These are phyloP conservation scores for Collariella sp. DNA, from an alignment of 495 filamentous ascomycete species.

Conservation along the genomic window DNA sequence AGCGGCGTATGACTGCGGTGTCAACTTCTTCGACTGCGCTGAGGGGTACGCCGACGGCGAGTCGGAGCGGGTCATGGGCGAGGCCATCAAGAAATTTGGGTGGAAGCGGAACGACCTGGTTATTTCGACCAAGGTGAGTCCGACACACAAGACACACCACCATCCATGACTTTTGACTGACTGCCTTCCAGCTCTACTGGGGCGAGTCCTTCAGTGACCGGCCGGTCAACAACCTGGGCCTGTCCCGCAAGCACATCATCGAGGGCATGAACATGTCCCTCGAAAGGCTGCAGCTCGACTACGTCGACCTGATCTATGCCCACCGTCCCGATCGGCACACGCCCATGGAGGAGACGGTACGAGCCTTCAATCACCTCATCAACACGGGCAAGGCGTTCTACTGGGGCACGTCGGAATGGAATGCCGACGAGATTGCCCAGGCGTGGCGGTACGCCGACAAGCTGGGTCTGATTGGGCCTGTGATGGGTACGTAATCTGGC, in stretches of 20 bases:
- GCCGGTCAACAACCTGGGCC: slow-evolving; percentile 42
- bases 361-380: slow-evolving; percentile 66
- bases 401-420: slow-evolving; percentile 57
- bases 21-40: slow-evolving; percentile 50
- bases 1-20: slow-evolving; percentile 58
- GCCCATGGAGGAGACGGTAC: slow-evolving; percentile 69
- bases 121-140: slow-evolving; percentile 54
- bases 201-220: slow-evolving; percentile 52
- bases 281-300: slow-evolving; percentile 53
- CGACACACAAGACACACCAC: too few species aligned
- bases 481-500: slow-evolving; percentile 29
- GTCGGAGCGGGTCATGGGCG: slow-evolving; percentile 51
- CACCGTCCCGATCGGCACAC: slow-evolving; percentile 66
- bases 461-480: slow-evolving; percentile 48
- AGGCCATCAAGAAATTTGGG: slow-evolving; percentile 47
- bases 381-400: slow-evolving; percentile 60
- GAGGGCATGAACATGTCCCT: slow-evolving; percentile 57
- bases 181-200: slow-evolving; percentile 44
- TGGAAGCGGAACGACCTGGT: slow-evolving; percentile 65
- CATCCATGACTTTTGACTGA: too few species aligned
- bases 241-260: slow-evolving; percentile 65
- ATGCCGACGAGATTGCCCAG: slow-evolving; percentile 46
- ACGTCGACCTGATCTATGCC: slow-evolving; percentile 66
- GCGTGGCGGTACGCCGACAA: slow-evolving; percentile 47
- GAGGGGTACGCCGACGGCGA: slow-evolving; percentile 46